Conservation (phyloP, 2,329 filamentous ascomycete genomes). For the Sarocladiaceae sp. region DNA sequence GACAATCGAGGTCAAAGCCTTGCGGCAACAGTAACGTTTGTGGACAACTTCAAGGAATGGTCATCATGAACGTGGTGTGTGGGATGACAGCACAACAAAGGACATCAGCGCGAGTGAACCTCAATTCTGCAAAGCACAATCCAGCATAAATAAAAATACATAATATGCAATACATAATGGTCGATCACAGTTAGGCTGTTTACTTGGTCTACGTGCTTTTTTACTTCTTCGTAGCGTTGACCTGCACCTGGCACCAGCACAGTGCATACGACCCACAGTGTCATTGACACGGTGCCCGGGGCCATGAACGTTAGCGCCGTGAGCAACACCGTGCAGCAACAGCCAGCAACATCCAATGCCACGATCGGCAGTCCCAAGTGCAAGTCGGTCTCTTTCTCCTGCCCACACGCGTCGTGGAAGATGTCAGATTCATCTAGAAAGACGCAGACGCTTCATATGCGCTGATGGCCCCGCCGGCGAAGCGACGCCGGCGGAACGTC, state of each 20-base stretch:
- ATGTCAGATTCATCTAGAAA: neutral
- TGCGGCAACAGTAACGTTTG: conserved; percentile 66
- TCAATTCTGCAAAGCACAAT: too few species aligned
- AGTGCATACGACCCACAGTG: neutral
- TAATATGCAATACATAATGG: too few species aligned
- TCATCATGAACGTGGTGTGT: neutral
- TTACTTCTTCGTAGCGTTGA: neutral
- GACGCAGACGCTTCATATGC: conserved; percentile 24
- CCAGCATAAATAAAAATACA: too few species aligned
- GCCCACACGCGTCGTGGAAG: neutral
- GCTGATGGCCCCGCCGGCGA: conserved; percentile 54
- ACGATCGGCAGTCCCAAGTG: neutral
- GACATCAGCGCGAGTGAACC: too few species aligned
- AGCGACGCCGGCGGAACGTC: conserved; percentile 55
- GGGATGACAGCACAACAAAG: too few species aligned
- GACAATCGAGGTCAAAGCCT: conserved; percentile 64
- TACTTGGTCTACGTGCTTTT: too few species aligned
- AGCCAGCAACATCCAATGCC: neutral
- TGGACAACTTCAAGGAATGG: conserved; percentile 71
- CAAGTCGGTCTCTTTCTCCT: neutral
- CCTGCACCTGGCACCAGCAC: neutral
- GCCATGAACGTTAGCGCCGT: neutral
- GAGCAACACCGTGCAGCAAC: neutral
- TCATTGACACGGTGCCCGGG: neutral
- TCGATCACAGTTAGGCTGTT: too few species aligned